A percentile compares a stretch with the other conserved stretches of the same genome.
Conservation (phyloP, 2,329 filamentous ascomycete species). For the Fusarium goolgardi region DNA sequence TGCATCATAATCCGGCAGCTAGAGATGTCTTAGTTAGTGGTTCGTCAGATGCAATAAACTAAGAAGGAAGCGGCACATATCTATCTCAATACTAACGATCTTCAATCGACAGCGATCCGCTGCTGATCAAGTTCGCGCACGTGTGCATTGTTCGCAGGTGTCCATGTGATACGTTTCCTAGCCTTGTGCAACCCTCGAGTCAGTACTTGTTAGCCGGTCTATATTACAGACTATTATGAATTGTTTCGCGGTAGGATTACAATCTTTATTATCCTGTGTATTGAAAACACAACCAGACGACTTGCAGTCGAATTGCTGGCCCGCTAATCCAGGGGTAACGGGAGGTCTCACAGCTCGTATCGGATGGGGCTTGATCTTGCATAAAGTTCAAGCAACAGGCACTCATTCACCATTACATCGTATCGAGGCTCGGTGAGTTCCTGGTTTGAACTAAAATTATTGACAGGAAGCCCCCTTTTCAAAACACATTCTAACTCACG, state of each 20-base stretch:
- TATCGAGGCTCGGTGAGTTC: slow-evolving; percentile 8
- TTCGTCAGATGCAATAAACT: background rate
- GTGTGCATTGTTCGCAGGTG: slow-evolving; percentile 14
- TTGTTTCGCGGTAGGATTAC: background rate
- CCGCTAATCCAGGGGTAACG: slow-evolving; percentile 34
- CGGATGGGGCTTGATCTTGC: slow-evolving; percentile 31
- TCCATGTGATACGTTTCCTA: slow-evolving; percentile 13
- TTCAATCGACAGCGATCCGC: slow-evolving; percentile 20
- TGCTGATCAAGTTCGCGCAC: slow-evolving; percentile 33
- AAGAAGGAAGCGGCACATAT: slow-evolving; percentile 1
- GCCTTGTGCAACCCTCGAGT: slow-evolving; percentile 1
- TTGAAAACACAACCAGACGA: background rate
- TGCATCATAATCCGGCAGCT: slow-evolving; percentile 5
- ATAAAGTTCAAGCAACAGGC: slow-evolving; percentile 19
- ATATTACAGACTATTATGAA: background rate
- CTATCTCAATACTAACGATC: slow-evolving; percentile 22
- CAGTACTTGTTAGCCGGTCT: background rate
- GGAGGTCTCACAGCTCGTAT: slow-evolving; percentile 33
- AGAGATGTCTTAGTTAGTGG: slow-evolving; percentile 3
- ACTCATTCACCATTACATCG: slow-evolving; percentile 4
- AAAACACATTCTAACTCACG: background rate
- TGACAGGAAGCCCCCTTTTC: slow-evolving; percentile 6
- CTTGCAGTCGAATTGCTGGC: slow-evolving; percentile 8
- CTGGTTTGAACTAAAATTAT: slow-evolving; percentile 12
- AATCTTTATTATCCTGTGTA: background rate